Base-by-base conservation (phyloP, 2,329 filamentous ascomycete species). In the Rhynchosporium secalis region DNA sequence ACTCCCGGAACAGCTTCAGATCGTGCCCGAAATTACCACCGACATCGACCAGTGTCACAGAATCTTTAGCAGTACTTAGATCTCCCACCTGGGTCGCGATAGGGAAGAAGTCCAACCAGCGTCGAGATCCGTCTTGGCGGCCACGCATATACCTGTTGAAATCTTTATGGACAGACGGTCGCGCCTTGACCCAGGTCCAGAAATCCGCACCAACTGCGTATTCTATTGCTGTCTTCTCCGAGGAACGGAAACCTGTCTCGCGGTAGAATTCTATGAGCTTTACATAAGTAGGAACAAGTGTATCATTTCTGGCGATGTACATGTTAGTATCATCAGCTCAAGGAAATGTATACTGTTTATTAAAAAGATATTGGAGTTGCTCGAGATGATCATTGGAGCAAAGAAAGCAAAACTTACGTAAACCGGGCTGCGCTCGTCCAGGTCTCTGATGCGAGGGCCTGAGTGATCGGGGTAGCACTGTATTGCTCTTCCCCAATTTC, bases 11-110 rank as follows among this genome's bases (percentile, higher is more conserved):
- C 31, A 58, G 12, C 48, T 66, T 61, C 38, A 67, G 52, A 54
- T 67, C 66, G 20, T 64, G 60, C 7, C 66, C 66, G 29, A 46
- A 33, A 47, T 61, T 62, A 1, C 64, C 62, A 3, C 64, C 64
- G 28, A 66, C 29, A 47, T 66, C 64, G 2, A 66, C 64, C 1
- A 66, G 46, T 3, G 56, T 58, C 43, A 58, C 56, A 8, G 56
- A 43, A 8, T 48, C 56, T 12, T 38, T 7, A 36, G 43, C 15
- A 2, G 43, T 38, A 9, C 46, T 52, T 7, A 62, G n/a, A 40
- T 45, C 26, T 3, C 41, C 28, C 1, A 64, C 38, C 36, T 62
- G 54, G 3, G 47, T 58, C 8, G 28, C 6, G 8, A 58, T 47
- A 9, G 62, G 62, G 31, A 60, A 62, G 15, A 56, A 54, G 36